phyloP scores from a whole-genome alignment of 495 filamentous ascomycete genomes.

The Trichoderma gamsii region DNA sequence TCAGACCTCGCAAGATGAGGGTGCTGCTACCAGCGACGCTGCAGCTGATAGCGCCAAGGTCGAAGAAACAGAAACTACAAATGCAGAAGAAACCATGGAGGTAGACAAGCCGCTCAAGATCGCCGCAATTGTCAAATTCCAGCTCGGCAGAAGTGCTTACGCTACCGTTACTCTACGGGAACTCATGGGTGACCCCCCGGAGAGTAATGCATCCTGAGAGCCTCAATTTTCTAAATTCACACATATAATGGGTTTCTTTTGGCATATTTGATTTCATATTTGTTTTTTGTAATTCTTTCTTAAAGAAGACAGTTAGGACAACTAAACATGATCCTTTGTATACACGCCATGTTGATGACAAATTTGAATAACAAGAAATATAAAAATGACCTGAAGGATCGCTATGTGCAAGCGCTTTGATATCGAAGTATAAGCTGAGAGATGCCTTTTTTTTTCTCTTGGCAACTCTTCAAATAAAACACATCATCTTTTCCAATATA shows the following conservation, averaged over 20 bases:
- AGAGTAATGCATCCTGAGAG: neutral
- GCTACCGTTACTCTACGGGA: conserved; percentile 92
- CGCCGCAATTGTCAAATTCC: conserved; percentile 78
- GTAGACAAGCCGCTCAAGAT: conserved; percentile 45
- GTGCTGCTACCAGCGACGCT: neutral
- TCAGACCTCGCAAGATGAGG: neutral
- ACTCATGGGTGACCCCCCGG: conserved; percentile 40
- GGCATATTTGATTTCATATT: conserved; percentile 9
- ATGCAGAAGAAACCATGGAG: conserved; percentile 20
- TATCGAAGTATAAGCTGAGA: neutral
- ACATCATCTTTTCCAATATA: neutral
- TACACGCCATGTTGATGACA: conserved; percentile 1
- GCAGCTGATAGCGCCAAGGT: neutral
- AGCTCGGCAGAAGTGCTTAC: conserved; percentile 81
- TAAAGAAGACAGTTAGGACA: neutral
- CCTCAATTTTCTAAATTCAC: too few species aligned
- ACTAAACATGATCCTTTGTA: neutral
- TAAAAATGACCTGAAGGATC: neutral
- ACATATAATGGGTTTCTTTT: neutral
- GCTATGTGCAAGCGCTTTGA: conserved; percentile 4
- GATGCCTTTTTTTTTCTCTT: neutral
- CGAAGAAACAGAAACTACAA: conserved; percentile 13
- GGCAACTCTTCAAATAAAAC: neutral
- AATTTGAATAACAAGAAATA: neutral
- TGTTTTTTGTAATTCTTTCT: neutral